Evolutionary conservation across 1,284 basidiomycete species (phyloP).

Genomic region (Ustilago nuda): DNA sequence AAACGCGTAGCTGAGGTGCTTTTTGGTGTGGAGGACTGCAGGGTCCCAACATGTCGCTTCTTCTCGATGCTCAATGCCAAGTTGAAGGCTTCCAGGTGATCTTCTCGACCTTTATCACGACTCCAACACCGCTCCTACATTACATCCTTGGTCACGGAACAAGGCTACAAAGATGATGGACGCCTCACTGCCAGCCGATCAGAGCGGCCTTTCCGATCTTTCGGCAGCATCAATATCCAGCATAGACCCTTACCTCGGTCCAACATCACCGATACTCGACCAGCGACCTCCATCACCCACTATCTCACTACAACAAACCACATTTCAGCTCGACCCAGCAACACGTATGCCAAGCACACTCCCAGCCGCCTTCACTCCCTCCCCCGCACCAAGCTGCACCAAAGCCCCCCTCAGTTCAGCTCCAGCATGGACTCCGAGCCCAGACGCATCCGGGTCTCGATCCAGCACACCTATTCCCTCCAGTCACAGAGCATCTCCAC

Average conservation of each 20-base stretch:
- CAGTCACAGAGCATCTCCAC: slow-evolving; percentile 3
- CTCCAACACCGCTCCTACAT: background rate
- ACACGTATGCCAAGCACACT: slow-evolving; percentile 3
- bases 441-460: slow-evolving; percentile 25
- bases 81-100: background rate
- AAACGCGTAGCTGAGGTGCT: slow-evolving; percentile 19
- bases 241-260: slow-evolving; percentile 14
- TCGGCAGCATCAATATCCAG: slow-evolving; percentile 27
- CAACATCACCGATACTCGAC: slow-evolving; percentile 12
- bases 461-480: slow-evolving; percentile 12
- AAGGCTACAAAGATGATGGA: slow-evolving; percentile 16
- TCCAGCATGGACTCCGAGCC: slow-evolving; percentile 37
- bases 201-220: slow-evolving; percentile 41
- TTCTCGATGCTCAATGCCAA: background rate
- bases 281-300: background rate
- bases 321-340: background rate
- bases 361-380: background rate
- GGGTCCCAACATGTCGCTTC: slow-evolving; percentile 18
- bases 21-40: slow-evolving; percentile 15
- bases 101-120: background rate
- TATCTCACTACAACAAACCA: background rate
- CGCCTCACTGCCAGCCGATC: slow-evolving; percentile 26
- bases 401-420: background rate
- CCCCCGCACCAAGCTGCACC: slow-evolving; percentile 16
- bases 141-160: background rate